These are phyloP conservation scores for Exophiala aquamarina DNA, from an alignment of 2,329 filamentous ascomycete genomes.

Conservation along the genomic window DNA sequence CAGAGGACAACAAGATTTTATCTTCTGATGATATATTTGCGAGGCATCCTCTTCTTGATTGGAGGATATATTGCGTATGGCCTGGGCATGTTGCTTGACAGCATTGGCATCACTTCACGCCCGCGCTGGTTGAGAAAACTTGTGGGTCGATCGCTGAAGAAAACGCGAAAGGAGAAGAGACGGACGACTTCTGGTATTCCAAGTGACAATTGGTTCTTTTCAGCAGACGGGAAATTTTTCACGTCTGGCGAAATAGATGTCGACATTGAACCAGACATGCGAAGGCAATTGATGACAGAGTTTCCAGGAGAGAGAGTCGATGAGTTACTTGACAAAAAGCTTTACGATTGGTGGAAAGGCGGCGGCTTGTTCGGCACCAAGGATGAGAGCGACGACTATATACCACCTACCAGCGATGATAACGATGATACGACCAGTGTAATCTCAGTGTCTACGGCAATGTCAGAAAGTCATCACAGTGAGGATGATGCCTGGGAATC, in stretches of 20 bases:
- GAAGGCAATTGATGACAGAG: slow-evolving; percentile 55
- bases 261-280: slow-evolving; percentile 79
- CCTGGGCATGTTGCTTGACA: slow-evolving; percentile 54
- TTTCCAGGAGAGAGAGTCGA: slow-evolving; percentile 38
- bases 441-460: slow-evolving; percentile 61
- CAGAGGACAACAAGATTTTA: slow-evolving; percentile 76
- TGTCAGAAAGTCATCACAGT: slow-evolving; percentile 40
- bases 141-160: slow-evolving; percentile 31
- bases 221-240: slow-evolving; percentile 53
- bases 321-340: slow-evolving; percentile 68
- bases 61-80: slow-evolving; percentile 59
- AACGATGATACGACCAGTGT: slow-evolving; percentile 78
- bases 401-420: slow-evolving; percentile 54
- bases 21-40: slow-evolving; percentile 71
- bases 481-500: slow-evolving; percentile 50
- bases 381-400: slow-evolving; percentile 79
- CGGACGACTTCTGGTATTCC: slow-evolving; percentile 27
- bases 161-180: slow-evolving; percentile 24
- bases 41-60: slow-evolving; percentile 69
- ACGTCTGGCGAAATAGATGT: slow-evolving; percentile 63
- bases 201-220: slow-evolving; percentile 55
- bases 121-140: slow-evolving; percentile 62
- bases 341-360: slow-evolving; percentile 82
- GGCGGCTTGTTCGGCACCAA: slow-evolving; percentile 83
- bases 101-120: slow-evolving; percentile 60